phyloP scores from a whole-genome alignment of 306 rosid genomes.

The Adenanthera pavonina region DNA sequence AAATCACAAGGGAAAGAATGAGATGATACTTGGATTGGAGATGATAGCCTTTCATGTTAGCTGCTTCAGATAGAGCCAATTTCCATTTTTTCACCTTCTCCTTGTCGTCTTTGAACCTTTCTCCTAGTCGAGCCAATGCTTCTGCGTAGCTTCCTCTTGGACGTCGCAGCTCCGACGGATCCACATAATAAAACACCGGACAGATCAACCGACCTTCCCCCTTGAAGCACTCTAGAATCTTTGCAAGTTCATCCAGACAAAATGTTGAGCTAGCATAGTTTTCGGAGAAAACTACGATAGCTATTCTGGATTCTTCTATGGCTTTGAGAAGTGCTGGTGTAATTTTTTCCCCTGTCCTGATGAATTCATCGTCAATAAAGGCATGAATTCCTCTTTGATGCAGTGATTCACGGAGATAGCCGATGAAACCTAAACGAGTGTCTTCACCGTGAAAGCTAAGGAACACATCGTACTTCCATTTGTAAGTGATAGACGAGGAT shows the following conservation, averaged over 20 bases:
- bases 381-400: constrained; percentile 34
- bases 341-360: neutral
- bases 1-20: too few relatives aligned
- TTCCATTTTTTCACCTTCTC: neutral
- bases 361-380: neutral
- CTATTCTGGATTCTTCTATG: neutral
- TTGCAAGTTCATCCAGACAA: neutral
- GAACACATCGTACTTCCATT: neutral
- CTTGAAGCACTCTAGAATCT: neutral
- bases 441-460: neutral
- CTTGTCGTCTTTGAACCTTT: too few relatives aligned
- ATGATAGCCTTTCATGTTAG: neutral
- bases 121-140: neutral
- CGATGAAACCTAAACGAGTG: neutral
- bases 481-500: neutral
- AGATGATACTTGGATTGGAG: neutral
- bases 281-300: neutral
- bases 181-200: neutral
- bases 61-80: neutral
- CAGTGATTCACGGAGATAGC: neutral
- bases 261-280: neutral
- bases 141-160: neutral
- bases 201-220: neutral
- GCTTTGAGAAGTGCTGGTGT: neutral
- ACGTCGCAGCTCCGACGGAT: neutral